Evolutionary conservation across 1,284 basidiomycete species (phyloP).

Genomic region (Amylostereum areolatum): DNA sequence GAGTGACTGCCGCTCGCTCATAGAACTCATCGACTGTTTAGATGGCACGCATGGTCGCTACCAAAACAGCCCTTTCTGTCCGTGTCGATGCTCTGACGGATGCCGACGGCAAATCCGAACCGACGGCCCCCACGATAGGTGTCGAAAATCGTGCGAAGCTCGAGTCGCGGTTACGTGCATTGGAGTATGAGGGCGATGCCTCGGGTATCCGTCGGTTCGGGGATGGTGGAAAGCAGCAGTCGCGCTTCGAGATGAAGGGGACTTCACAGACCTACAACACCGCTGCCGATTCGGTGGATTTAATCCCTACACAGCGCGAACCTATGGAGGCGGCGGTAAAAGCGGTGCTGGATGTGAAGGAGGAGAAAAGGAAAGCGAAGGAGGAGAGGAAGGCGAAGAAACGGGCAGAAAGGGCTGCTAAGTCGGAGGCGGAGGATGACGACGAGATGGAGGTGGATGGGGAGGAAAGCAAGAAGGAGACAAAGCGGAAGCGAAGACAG

Average conservation of each 20-base stretch:
- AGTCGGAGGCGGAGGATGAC: slow-evolving; percentile 19
- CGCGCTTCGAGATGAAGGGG: slow-evolving; percentile 74
- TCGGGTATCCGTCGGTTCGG: slow-evolving; percentile 58
- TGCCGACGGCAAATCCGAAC: slow-evolving; percentile 83
- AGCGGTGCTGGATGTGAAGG: slow-evolving; percentile 70
- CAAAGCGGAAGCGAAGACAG: slow-evolving; percentile 68
- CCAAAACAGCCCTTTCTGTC: slow-evolving; percentile 93
- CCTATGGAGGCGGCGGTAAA: slow-evolving; percentile 61
- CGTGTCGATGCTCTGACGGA: slow-evolving; percentile 96
- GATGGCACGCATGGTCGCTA: slow-evolving; percentile 99
- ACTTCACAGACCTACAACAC: slow-evolving; percentile 79
- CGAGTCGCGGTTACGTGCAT: slow-evolving; percentile 85
- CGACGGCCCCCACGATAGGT: slow-evolving; percentile 79
- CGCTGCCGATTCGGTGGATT: slow-evolving; percentile 70
- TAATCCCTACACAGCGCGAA: slow-evolving; percentile 80
- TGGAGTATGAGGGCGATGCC: slow-evolving; percentile 80
- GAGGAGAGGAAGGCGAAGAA: slow-evolving; percentile 72
- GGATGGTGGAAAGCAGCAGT: slow-evolving; percentile 62
- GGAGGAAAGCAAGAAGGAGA: slow-evolving; percentile 52
- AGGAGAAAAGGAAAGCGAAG: slow-evolving; percentile 71
- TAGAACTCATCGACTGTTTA: slow-evolving; percentile 18
- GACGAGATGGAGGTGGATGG: slow-evolving; percentile 39
- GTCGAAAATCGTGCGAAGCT: slow-evolving; percentile 92
- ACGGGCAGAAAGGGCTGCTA: slow-evolving; percentile 56
- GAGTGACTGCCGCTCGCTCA: slow-evolving; percentile 3